Conservation (phyloP, 345 rosid genomes). For the Rhodomyrtus tomentosa region DNA sequence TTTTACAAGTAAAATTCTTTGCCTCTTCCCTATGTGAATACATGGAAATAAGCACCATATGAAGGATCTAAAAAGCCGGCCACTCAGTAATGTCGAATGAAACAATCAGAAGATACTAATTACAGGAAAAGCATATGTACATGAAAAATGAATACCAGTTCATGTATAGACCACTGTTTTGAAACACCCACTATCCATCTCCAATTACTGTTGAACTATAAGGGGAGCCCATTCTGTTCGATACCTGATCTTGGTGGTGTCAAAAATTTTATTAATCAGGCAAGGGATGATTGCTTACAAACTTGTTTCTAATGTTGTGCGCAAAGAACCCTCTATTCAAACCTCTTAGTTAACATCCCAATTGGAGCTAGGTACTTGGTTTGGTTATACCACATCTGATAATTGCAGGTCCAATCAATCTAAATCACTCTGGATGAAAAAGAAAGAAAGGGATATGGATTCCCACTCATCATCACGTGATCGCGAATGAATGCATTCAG, state of each 20-base stretch:
- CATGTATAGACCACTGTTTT: background rate
- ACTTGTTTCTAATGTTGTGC: background rate
- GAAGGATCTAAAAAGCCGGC: background rate
- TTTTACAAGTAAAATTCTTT: background rate
- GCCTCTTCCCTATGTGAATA: background rate
- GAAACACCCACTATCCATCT: background rate
- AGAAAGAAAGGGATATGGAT: background rate
- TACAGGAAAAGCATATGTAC: background rate
- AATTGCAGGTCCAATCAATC: background rate
- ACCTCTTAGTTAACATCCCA: background rate
- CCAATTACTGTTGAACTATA: background rate
- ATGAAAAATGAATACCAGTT: background rate
- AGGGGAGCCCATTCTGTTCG: background rate
- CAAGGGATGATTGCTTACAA: background rate
- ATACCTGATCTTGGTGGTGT: background rate
- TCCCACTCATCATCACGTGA: background rate
- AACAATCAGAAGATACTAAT: background rate
- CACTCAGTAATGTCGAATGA: background rate
- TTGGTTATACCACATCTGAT: background rate
- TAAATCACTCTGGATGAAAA: background rate
- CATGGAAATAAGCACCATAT: background rate
- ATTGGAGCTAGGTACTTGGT: background rate
- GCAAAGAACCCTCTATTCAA: background rate
- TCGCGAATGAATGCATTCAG: background rate
- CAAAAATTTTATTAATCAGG: background rate